phyloP scores from a whole-genome alignment of 495 filamentous ascomycete genomes.

The Xylaria nigripes region DNA sequence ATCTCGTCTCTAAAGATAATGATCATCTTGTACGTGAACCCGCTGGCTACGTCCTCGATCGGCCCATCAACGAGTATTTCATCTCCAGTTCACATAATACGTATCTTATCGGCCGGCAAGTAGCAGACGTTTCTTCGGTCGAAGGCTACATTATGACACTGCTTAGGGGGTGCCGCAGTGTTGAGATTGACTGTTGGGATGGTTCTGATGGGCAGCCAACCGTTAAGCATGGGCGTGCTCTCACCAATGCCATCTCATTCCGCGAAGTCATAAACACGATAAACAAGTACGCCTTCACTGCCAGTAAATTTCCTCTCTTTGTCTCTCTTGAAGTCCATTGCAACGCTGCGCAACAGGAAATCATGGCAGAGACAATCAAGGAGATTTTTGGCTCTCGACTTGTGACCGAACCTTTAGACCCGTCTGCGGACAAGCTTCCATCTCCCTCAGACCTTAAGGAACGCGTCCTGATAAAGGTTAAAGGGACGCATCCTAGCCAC shows the following conservation, averaged over 20 bases:
- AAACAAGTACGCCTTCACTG: constrained; percentile 82
- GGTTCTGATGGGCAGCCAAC: constrained; percentile 75
- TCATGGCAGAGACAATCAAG: constrained; percentile 87
- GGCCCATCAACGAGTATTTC: constrained; percentile 93
- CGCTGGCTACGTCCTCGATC: constrained; percentile 54
- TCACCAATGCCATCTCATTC: constrained; percentile 81
- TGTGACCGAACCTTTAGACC: constrained; percentile 62
- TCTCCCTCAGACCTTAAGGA: constrained; percentile 77
- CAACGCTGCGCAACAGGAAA: constrained; percentile 67
- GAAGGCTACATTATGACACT: constrained; percentile 93
- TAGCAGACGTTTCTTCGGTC: constrained; percentile 79
- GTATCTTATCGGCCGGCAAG: constrained; percentile 84
- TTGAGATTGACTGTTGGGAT: constrained; percentile 98
- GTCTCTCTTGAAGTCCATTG: constrained; percentile 96
- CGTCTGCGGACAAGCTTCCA: constrained; percentile 58
- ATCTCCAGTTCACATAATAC: constrained; percentile 99
- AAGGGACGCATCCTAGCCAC: constrained; percentile 46
- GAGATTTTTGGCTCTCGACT: constrained; percentile 71
- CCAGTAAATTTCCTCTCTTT: constrained; percentile 76
- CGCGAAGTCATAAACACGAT: constrained; percentile 85
- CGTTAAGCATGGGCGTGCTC: constrained; percentile 82
- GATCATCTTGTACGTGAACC: constrained; percentile 50
- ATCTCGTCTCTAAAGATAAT: constrained; percentile 67
- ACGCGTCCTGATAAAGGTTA: constrained; percentile 89
- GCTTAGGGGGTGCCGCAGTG: constrained; percentile 79